Conservation (phyloP, 2,329 filamentous ascomycete genomes). For the Penicillium hordei region DNA sequence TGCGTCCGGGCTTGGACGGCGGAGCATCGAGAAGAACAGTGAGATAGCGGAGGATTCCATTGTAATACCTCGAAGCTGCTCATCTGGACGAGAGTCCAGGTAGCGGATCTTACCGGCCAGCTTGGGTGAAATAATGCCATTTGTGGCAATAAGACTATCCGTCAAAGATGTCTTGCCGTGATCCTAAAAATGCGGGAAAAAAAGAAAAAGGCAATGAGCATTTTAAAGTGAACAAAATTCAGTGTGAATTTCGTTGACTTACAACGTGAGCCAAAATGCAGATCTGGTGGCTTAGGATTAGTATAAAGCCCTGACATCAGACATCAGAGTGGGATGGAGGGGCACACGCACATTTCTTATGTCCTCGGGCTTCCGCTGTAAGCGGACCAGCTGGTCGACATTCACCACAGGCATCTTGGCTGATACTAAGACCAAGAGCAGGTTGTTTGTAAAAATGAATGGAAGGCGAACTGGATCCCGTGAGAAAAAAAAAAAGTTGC, state of each 20-base stretch:
- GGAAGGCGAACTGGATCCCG: slow-evolving; percentile 15
- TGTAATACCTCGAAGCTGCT: slow-evolving; percentile 95
- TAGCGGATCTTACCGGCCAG: slow-evolving; percentile 97
- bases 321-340: slow-evolving; percentile 31
- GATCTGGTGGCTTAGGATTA: slow-evolving; percentile 63
- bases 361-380: slow-evolving; percentile 83
- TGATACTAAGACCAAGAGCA: slow-evolving; percentile 16
- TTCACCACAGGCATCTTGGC: slow-evolving; percentile 83
- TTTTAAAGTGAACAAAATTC: background rate
- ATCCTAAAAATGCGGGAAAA: slow-evolving; percentile 55
- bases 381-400: slow-evolving; percentile 82
- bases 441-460: slow-evolving; percentile 13
- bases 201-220: slow-evolving; percentile 1
- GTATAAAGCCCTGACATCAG: slow-evolving; percentile 25
- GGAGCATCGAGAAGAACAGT: slow-evolving; percentile 87
- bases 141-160: slow-evolving; percentile 93
- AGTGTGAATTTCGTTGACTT: slow-evolving; percentile 37
- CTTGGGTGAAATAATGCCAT: slow-evolving; percentile 98
- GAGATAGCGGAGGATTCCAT: slow-evolving; percentile 99
- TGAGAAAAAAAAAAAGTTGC: slow-evolving; percentile 24
- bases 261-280: slow-evolving; percentile 92
- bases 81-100: slow-evolving; percentile 91
- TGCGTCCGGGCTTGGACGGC: slow-evolving; percentile 67
- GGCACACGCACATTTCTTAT: slow-evolving; percentile 77
- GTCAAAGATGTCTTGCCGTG: slow-evolving; percentile 98